phyloP scores from a whole-genome alignment of 2,329 filamentous ascomycete species.

The Talaromyces sp. region DNA sequence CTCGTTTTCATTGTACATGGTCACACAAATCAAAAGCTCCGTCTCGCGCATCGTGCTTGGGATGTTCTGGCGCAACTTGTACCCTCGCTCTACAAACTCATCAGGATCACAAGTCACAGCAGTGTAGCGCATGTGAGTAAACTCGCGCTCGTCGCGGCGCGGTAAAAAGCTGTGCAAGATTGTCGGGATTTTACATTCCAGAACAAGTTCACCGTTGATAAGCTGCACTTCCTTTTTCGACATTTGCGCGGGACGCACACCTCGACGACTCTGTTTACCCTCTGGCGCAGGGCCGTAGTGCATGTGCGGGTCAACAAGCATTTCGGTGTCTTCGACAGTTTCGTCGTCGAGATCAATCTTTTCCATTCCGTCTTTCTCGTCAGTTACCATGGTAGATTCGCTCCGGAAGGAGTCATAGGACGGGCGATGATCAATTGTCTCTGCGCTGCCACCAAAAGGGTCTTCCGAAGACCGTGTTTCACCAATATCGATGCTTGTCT shows the following conservation, averaged over 20 bases:
- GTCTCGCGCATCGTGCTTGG: constrained; percentile 79
- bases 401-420: constrained; percentile 60
- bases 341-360: constrained; percentile 40
- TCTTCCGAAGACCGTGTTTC: constrained; percentile 68
- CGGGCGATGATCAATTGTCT: constrained; percentile 44
- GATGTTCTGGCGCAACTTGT: constrained; percentile 88
- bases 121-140: constrained; percentile 98
- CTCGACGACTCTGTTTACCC: constrained; percentile 79
- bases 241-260: constrained; percentile 81
- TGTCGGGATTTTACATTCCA: constrained; percentile 98
- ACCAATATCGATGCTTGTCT: constrained; percentile 42
- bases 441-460: constrained; percentile 56
- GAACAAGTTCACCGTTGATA: constrained; percentile 93
- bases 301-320: constrained; percentile 56
- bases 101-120: constrained; percentile 97
- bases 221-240: constrained; percentile 89
- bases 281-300: constrained; percentile 84
- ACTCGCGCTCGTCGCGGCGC: constrained; percentile 85
- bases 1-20: constrained; percentile 99
- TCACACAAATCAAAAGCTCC: constrained; percentile 92
- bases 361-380: constrained; percentile 41
- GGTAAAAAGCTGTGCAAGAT: constrained; percentile 97
- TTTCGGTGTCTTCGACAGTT: constrained; percentile 48
- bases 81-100: constrained; percentile 81
- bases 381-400: constrained; percentile 53